Base-by-base conservation (phyloP, 2,329 filamentous ascomycete genomes). In the Aureobasidium namibiae region DNA sequence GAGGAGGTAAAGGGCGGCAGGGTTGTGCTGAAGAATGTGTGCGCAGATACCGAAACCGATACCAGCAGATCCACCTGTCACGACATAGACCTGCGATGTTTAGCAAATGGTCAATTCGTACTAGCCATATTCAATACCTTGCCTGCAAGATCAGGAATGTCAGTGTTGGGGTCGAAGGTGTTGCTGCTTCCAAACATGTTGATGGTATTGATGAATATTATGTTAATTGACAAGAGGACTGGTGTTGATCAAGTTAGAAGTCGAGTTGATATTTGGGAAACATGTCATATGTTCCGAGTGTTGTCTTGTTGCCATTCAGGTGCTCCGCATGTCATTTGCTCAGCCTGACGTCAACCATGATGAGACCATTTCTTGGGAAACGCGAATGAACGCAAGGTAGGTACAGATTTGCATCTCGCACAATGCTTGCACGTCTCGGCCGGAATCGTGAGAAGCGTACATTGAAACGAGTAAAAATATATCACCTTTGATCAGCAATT, bases 1-100 rank as follows among this genome's bases (percentile, higher is more conserved):
- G 4, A 81, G 70, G 3, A 81, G 69, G 61, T 78, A 78, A 48
- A 81, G 73, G 60, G 74, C 77, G 4, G 69, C 67, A 1, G 75
- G 69, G 46, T 76, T 76, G 65, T 80, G 77, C 64, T 80, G 75
- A 3, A 81, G 73, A n/a, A 81, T 67, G 62, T 82, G 79, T 8
- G 78, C 77, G 29, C 75, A 72, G 46, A 81, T 80, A 24, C 78
- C 78, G 61, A 75, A 80, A 16, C 78, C 78, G 33, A 80, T 79
- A 21, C 76, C 77, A n/a, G 76, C 74, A 21, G 72, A 75, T 23
- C 77, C 76, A n/a, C 77, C 75, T 0, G 76, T 79, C 14, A 80
- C 74, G 18, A 79, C 68, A 56, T 75, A 80, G 18, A 76, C 68
- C 71, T 36, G 29, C 6, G 46, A 38, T 24, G 6, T 16, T 23